Base-by-base conservation (phyloP, 2,329 filamentous ascomycete genomes). In the Penicillium occitanis region DNA sequence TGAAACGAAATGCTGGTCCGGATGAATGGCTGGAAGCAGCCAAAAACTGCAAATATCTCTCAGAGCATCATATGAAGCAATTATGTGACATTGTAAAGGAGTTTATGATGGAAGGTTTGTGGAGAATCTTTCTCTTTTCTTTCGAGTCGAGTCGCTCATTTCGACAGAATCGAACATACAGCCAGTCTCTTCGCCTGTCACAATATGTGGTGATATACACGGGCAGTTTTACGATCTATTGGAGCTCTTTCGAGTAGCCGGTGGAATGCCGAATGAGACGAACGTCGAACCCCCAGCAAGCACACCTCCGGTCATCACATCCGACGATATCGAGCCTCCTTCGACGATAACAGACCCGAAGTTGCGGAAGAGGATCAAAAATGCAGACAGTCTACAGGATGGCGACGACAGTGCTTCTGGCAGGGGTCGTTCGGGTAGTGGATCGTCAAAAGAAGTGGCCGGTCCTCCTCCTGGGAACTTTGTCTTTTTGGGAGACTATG, bases 21-120 rank as follows among this genome's bases (percentile, higher is more conserved):
- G 92, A 97, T 78, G 93, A 98, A 82, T 99, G 95, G 95, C 86
- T 99, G 37, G 91, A 95, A 76, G 91, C 96, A 79, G 95, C 95
- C 53, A 97, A 97, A 81, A 91, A 95, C 80, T 98, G 95, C 82
- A 95, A 96, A 79, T 97, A 98, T 78, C 86, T 99, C 62, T 95
- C 95, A 60, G 95, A 99, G 81, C 83, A 90, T 69, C 92, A 96
- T 75, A 99, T 99, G 95, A 99, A 99, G 85, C 91, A 96, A 79
- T 86, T 99, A 59, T 99, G 95, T 79, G 95, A 99, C 83, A 96
- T 96, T 77, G 95, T 98, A 68, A 99, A 99, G 83, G 95, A 98
- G 81, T 96, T 92, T 71, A 86, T 99, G 74, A 99, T 99, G 95
- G 95, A 99, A 85, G 92, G 92, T 95, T 77, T 72, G 82, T 48